Evolutionary conservation across 2,329 filamentous ascomycete genomes (phyloP).

Genomic region (Cercospora sp.): DNA sequence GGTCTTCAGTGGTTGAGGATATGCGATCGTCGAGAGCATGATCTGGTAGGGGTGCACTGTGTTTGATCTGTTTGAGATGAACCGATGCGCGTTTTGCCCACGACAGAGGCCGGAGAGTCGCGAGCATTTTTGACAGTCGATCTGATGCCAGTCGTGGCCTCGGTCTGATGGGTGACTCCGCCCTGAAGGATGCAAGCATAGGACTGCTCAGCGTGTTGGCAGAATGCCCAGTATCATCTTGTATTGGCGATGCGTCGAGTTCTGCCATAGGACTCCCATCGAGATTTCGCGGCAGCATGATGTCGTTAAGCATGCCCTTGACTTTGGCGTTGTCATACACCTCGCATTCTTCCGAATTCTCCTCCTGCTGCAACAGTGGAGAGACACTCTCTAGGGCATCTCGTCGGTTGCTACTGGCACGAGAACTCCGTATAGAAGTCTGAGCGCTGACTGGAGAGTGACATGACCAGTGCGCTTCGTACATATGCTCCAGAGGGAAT

Average conservation of each 20-base stretch:
- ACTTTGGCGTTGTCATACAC: slow-evolving; percentile 6
- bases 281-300: slow-evolving; percentile 7
- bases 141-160: not conserved
- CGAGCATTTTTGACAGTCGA: slow-evolving; percentile 5
- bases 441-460: slow-evolving; percentile 13
- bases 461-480: slow-evolving; percentile 11
- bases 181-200: not conserved
- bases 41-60: not conserved
- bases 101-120: slow-evolving; percentile 1
- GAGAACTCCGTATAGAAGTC: not conserved
- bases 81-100: slow-evolving; percentile 8
- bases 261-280: slow-evolving; percentile 10
- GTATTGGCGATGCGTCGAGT: slow-evolving; percentile 1
- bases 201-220: not conserved
- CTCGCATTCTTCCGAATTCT: not conserved
- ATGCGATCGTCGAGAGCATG: not conserved
- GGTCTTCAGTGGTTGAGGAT: not conserved
- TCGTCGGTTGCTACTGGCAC: not conserved
- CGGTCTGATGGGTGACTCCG: not conserved
- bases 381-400: not conserved
- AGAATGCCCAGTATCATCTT: not conserved
- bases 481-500: slow-evolving; percentile 17
- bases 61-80: slow-evolving; percentile 2
- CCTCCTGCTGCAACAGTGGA: not conserved
- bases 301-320: slow-evolving; percentile 8